Base-by-base conservation (phyloP, 164 flowering plant genomes). In the Nymphaea colorata region DNA sequence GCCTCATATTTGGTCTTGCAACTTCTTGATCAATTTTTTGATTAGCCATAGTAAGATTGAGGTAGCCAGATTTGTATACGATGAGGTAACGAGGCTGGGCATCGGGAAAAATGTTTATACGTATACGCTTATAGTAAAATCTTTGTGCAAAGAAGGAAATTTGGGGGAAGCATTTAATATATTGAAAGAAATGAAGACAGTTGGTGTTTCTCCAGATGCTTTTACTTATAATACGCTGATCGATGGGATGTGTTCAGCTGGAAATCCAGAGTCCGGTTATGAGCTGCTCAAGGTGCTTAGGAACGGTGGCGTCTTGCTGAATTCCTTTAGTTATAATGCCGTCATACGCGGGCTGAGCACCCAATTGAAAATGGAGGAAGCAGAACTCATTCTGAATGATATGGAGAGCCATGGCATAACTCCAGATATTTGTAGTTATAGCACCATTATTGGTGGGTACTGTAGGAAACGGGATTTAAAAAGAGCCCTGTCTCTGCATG, bases 281-380 rank as follows among this genome's bases (percentile, higher is more conserved):
- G 60, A 81, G 62, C 18, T 84, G 41, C 86, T 91, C 18, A 76
- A 68, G 65, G 72, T 59, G 17, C 75, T 72, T 73, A 74, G 79
- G 65, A 66, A 12, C 6, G 68, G 61, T 11, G 78, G 75, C 10
- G 53, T 70, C 44, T 79, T 76, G 4, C 53, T 85, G 47, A 76
- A 71, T 76, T 65, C 69, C 4, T 79, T 75, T 78, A 76, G 87
- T 42, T 90, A 83, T 70, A 70, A 72, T 66, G 78, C 51, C 43
- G 85, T 90, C 41, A 82, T 90, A 74, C 82, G 73, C 70, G 93
- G 95, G 16, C 81, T 90, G 65, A 86, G 88, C 70, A 66, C 67
- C 51, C 82, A 86, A 76, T 79, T 65, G 83, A 87, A 77, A 65
- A 17, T 87, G 55, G 75, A 77, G 55, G 81, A 80, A 65, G 96